phyloP scores from a whole-genome alignment of 140 eudicot genomes.

The Cichorium intybus region DNA sequence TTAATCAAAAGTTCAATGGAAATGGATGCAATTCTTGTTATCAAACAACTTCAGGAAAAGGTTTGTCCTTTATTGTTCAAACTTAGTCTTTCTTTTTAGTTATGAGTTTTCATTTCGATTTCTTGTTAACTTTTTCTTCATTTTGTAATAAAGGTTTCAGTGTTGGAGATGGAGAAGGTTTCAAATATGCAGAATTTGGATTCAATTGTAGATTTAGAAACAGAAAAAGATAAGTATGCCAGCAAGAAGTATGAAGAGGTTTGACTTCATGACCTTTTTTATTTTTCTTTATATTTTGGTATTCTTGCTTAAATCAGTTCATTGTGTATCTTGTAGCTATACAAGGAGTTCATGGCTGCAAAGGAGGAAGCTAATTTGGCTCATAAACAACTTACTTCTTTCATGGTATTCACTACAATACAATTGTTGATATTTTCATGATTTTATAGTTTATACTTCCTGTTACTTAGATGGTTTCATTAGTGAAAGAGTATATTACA shows the following conservation, averaged over 20 bases:
- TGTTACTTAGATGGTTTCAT: no score
- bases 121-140: constrained; percentile 11
- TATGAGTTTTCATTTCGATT: constrained; percentile 7
- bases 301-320: background rate
- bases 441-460: no score
- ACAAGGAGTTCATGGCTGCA: constrained; percentile 56
- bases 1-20: constrained; percentile 25
- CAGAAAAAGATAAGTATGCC: constrained; percentile 46
- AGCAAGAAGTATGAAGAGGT: constrained; percentile 74
- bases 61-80: constrained; percentile 28
- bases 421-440: constrained; percentile 20
- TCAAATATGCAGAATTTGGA: constrained; percentile 62
- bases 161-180: constrained; percentile 74
- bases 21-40: constrained; percentile 50
- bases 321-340: constrained; percentile 41
- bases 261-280: constrained; percentile 12
- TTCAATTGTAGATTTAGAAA: constrained; percentile 49
- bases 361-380: constrained; percentile 64
- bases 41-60: constrained; percentile 83
- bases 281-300: background rate
- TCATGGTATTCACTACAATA: constrained; percentile 25
- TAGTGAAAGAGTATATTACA: no score
- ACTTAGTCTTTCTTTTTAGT: background rate
- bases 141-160: constrained; percentile 47
- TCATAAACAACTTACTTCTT: constrained; percentile 39